Conservation (phyloP, 805 yeast genomes). For the Ogataea populi-albae region DNA sequence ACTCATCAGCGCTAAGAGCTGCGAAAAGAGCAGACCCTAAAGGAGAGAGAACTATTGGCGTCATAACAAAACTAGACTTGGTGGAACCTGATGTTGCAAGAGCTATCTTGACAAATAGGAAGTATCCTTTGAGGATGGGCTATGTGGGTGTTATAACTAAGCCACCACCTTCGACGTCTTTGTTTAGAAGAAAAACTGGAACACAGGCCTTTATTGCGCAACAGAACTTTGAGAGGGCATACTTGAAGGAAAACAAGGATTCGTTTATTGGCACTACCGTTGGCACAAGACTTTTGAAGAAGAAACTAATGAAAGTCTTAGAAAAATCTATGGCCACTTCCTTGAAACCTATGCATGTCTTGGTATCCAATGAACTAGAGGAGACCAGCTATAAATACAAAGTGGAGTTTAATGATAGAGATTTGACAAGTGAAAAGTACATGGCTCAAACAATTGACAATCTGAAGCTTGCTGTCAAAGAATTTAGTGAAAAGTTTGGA, state of each 20-base stretch:
- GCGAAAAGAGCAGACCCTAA: constrained; percentile 86
- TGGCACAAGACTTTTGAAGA: constrained; percentile 73
- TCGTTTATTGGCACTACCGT: constrained; percentile 63
- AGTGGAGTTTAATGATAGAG: constrained; percentile 94
- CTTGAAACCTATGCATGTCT: constrained; percentile 78
- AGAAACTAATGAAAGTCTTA: constrained; percentile 78
- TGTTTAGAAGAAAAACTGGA: constrained; percentile 55
- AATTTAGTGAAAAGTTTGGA: constrained; percentile 77
- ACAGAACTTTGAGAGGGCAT: constrained; percentile 62
- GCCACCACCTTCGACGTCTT: constrained; percentile 44
- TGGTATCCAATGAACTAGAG: constrained; percentile 88
- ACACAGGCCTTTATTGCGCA: constrained; percentile 65
- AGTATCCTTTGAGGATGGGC: constrained; percentile 92
- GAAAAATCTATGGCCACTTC: constrained; percentile 90
- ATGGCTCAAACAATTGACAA: constrained; percentile 88
- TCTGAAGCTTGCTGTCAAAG: constrained; percentile 82
- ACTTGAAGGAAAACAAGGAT: constrained; percentile 60
- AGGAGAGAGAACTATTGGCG: constrained; percentile 96
- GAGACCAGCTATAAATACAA: constrained; percentile 90
- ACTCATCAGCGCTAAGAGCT: constrained; percentile 90
- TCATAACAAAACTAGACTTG: constrained; percentile 87
- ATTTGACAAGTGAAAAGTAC: constrained; percentile 90
- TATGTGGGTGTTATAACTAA: constrained; percentile 97
- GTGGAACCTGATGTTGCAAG: constrained; percentile 76
- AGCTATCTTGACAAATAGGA: constrained; percentile 64